A percentile compares a stretch with the other conserved stretches of the same genome.
phyloP scores from a whole-genome alignment of 306 rosid genomes.

The Lathyrus aphaca region DNA sequence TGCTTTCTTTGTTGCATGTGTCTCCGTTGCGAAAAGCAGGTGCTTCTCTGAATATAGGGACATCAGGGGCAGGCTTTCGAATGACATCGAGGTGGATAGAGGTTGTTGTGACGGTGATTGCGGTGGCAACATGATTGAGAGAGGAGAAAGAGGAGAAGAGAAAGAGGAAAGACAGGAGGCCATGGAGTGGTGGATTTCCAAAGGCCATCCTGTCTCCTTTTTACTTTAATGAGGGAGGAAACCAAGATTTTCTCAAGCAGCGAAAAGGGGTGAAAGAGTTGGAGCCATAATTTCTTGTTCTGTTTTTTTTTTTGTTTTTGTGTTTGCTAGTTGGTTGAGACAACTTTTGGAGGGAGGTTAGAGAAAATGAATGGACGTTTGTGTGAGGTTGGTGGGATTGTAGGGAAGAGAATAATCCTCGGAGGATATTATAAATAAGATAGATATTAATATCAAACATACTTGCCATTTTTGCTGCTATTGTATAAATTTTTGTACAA shows the following conservation, averaged over 20 bases:
- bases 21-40: slow-evolving; percentile 69
- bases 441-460: slow-evolving; percentile 29
- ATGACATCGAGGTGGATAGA: slow-evolving; percentile 54
- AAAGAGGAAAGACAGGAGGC: slow-evolving; percentile 62
- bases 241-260: slow-evolving; percentile 34
- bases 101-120: slow-evolving; percentile 23
- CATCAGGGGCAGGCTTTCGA: slow-evolving; percentile 48
- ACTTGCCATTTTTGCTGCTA: slow-evolving; percentile 23
- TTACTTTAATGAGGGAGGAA: slow-evolving; percentile 31
- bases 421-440: slow-evolving; percentile 39
- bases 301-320: not conserved
- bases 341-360: slow-evolving; percentile 42
- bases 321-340: slow-evolving; percentile 32
- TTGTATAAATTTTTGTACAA: slow-evolving; percentile 29
- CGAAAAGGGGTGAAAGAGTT: slow-evolving; percentile 48
- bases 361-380: slow-evolving; percentile 28
- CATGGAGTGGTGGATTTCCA: slow-evolving; percentile 38
- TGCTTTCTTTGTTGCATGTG: slow-evolving; percentile 52
- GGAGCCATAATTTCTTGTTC: slow-evolving; percentile 45
- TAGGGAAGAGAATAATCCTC: slow-evolving; percentile 71
- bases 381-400: slow-evolving; percentile 52
- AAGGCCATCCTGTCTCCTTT: slow-evolving; percentile 79
- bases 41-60: slow-evolving; percentile 70
- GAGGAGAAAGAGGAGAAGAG: not conserved
- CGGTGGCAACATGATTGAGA: not conserved